Base-by-base conservation (phyloP, 1,284 basidiomycete species). In the Gastroboletus turbinatus region DNA sequence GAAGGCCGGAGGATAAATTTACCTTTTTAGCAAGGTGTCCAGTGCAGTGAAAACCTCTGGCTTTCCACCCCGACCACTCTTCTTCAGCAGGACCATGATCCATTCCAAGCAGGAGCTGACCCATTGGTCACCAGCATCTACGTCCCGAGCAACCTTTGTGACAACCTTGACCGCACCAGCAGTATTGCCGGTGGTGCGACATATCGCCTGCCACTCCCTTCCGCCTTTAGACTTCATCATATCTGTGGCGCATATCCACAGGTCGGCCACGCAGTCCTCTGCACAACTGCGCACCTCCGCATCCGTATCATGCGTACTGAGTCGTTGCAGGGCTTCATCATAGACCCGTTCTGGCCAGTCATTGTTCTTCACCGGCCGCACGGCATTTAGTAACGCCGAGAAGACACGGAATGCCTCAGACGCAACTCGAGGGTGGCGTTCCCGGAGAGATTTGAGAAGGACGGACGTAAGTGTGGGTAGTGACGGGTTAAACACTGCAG, bases 231-330 rank as follows among this genome's bases (percentile, higher is more conserved):
- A 68, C 62, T 70, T 79, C 43, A 87, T 76, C 17, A 85, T 76
- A 50, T 94, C 92, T 0, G 90, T 89, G 11, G 94, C 92, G 61
- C 87, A 87, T 36, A 94, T 82, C 81, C 98, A 90, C 5, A 98
- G 75, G 65, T 93, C 89, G 1, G 90, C 94, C 36, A 98, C 82
- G 43, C 85, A 87, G 33, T 88, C 84, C 65, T 98, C 88, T 0
- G 94, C 94, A 60, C 83, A 85, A 36, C 84, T 82, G 40, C 93
- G 85, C 33, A 99, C 93, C 61, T 98, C 94, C 13, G 92, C 87
- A 70, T 98, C 96, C 5, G 94, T 94, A 60, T 94, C 91, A 57
- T 90, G 83, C 50, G 84, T 90, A 49, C 78, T 83, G 39, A 99
- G 76, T 36, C 94, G 81, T 21, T 76, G 71, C 3, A 90, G 77